Base-by-base conservation (phyloP, 2,329 filamentous ascomycete genomes). In the Colletotrichum liaoningense region DNA sequence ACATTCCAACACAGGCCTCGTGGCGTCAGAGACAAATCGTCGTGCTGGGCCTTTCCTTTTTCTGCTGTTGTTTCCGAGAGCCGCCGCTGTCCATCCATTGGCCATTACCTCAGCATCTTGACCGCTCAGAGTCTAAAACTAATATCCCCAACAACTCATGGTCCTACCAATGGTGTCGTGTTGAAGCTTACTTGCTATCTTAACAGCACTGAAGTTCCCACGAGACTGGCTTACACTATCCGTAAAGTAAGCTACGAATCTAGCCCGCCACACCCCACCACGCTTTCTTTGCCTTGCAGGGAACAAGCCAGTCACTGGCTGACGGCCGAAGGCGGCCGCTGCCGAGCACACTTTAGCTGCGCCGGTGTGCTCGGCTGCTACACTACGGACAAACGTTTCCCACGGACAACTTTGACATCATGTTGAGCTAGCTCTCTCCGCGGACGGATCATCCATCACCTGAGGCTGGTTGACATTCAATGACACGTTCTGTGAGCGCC, bases 191-290 rank as follows among this genome's bases (percentile, higher is more conserved):
- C 46, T 24, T 73, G 33, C 59, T 65, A 28, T 58, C 33, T 19
- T 46, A 30, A 46, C 35, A 58, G 65, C 59, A 65, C 54, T 52
- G 52, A 56, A 26, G 55, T 38, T 70, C 24, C 33, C 33, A 60
- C 55, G 46, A 55, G 35, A 60, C 66, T 19, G 66, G 60, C 60
- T 70, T 56, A 73, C 67, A 70, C 54, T 35, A 42, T 42, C 38
- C 38, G 38, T 42, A 56, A 38, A 30, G 42, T 22, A 22, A 49
- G 42, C 42, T 22, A 22, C 19, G 19, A 58, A 42, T 26, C 55
- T 66, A 19, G 66, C n/a, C 59, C 12, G 30, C 26, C 67, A 38
- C 33, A 52, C 22, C 26, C 56, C 55, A 28, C 30, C 46, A 28
- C 28, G 49, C 66, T 69, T 22, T 60, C 66, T 69, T 22, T 60